Evolutionary conservation across 441 rosid species (phyloP).

Genomic region (Metrosideros polymorpha): DNA sequence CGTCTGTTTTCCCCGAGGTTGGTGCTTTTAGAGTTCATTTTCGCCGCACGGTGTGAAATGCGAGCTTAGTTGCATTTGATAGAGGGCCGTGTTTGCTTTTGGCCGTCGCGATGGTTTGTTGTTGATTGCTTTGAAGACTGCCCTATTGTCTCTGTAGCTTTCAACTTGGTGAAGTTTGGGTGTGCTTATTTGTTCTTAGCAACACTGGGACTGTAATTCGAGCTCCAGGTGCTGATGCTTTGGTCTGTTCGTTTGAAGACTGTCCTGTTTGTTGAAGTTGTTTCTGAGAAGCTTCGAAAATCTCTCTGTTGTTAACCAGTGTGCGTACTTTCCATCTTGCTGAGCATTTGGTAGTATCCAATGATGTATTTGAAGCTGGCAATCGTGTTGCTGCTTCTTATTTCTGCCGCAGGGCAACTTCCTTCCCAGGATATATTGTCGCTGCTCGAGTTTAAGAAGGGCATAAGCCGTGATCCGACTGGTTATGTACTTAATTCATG

Average conservation of each 20-base stretch:
- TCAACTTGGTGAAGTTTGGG: background rate
- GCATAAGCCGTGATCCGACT: conserved; percentile 86
- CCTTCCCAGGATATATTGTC: conserved; percentile 95
- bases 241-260: background rate
- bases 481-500: conserved; percentile 88
- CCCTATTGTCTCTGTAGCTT: background rate
- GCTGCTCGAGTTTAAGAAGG: conserved; percentile 91
- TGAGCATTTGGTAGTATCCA: conserved; percentile 4
- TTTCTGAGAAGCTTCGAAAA: conserved; percentile 3
- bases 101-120: background rate
- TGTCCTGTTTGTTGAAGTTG: background rate
- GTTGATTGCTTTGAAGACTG: background rate
- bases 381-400: conserved; percentile 30
- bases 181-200: background rate
- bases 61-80: background rate
- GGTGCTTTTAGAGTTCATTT: conserved; percentile 1
- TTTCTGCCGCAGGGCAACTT: conserved; percentile 74
- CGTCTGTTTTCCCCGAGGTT: conserved; percentile 5
- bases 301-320: conserved; percentile 1
- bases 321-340: conserved; percentile 3
- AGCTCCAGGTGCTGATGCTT: background rate
- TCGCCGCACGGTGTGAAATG: background rate
- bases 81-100: background rate
- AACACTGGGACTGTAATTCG: background rate
- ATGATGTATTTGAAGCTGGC: conserved; percentile 51